A percentile compares a stretch with the other conserved stretches of the same genome.
These are phyloP conservation scores for Tricholoma flavovirens DNA, from an alignment of 768 basidiomycete species.

Conservation along the genomic window DNA sequence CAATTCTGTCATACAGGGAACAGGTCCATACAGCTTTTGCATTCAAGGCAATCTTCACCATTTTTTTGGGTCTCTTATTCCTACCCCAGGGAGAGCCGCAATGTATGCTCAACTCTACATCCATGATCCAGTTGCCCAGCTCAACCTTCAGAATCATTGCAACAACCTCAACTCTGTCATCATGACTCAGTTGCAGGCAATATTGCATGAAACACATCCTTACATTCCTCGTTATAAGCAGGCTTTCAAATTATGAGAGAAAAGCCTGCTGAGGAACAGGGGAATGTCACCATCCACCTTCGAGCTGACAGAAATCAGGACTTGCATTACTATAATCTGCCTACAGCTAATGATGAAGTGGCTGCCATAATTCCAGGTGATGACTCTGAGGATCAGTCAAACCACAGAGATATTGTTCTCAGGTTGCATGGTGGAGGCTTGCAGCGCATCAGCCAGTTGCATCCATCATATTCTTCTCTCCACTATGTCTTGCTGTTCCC, in stretches of 20 bases:
- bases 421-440: constrained; percentile 13
- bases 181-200: constrained; percentile 5
- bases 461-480: constrained; percentile 27
- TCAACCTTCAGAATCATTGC: background rate
- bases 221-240: constrained; percentile 18
- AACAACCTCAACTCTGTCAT: constrained; percentile 1
- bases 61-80: constrained; percentile 22
- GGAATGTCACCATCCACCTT: constrained; percentile 1
- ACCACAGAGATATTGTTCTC: constrained; percentile 27
- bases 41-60: constrained; percentile 31
- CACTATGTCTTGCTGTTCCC: constrained; percentile 27
- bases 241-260: constrained; percentile 16
- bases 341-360: constrained; percentile 32
- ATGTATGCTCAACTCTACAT: constrained; percentile 30
- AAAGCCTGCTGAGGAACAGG: constrained; percentile 10
- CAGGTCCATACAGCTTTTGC: constrained; percentile 20
- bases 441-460: constrained; percentile 23
- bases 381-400: constrained; percentile 11
- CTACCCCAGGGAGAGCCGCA: constrained; percentile 9
- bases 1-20: constrained; percentile 9
- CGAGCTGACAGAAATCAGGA: constrained; percentile 16
- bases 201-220: constrained; percentile 4
- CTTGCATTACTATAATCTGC: constrained; percentile 31
- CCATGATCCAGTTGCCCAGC: constrained; percentile 19
- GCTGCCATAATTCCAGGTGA: constrained; percentile 31